A percentile compares a stretch with the other conserved stretches of the same genome.
Conservation (phyloP, 805 yeast species). For the Candida takata region DNA sequence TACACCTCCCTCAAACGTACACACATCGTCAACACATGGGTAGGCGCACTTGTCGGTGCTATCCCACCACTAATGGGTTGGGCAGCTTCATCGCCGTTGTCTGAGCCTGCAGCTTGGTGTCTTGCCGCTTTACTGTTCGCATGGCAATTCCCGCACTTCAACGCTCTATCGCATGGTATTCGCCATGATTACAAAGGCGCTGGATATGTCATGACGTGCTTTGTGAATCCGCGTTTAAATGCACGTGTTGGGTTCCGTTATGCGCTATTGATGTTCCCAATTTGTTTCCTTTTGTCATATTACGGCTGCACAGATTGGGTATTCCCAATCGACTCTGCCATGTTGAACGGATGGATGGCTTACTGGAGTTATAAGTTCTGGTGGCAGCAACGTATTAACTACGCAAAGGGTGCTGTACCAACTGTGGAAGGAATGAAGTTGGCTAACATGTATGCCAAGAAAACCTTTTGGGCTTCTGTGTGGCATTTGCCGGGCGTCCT, state of each 20-base stretch:
- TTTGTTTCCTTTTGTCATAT: conserved; percentile 77
- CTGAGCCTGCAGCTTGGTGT: conserved; percentile 93
- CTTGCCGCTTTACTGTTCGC: conserved; percentile 85
- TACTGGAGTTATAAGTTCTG: conserved; percentile 77
- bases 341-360: conserved; percentile 82
- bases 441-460: conserved; percentile 70
- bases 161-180: conserved; percentile 81
- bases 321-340: conserved; percentile 73
- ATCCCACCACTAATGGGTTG: conserved; percentile 99
- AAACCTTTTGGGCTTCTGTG: conserved; percentile 89
- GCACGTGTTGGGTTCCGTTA: conserved; percentile 92
- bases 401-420: conserved; percentile 34
- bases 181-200: conserved; percentile 85
- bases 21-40: conserved; percentile 91
- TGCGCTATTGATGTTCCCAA: conserved; percentile 87
- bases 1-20: conserved; percentile 87
- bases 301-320: conserved; percentile 76
- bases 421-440: conserved; percentile 48
- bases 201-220: conserved; percentile 97
- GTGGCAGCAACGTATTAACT: conserved; percentile 67
- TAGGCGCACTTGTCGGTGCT: conserved; percentile 98
- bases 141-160: conserved; percentile 99
- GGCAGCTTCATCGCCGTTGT: conserved; percentile 81
- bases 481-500: conserved; percentile 89
- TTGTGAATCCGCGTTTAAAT: conserved; percentile 82